phyloP scores from a whole-genome alignment of 73 alveolate species.

The Paramecium primaurelia region DNA sequence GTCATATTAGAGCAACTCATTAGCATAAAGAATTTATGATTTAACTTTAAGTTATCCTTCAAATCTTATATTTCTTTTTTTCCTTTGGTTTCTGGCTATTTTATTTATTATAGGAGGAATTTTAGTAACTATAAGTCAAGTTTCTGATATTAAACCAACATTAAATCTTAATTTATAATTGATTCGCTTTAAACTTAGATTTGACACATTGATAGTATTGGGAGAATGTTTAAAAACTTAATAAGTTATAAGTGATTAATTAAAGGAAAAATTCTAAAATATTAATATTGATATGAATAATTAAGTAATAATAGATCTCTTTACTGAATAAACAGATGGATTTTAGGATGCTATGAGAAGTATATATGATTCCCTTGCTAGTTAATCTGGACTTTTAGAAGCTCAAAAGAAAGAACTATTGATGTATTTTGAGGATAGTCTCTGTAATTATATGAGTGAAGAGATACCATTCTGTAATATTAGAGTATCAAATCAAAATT shows the following conservation, averaged over 20 bases:
- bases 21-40: conserved; percentile 44
- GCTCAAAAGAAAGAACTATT: not conserved
- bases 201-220: not conserved
- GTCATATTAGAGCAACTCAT: not conserved
- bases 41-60: not conserved
- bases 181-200: conserved; percentile 16
- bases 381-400: not conserved
- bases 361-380: conserved; percentile 17
- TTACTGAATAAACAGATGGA: not conserved
- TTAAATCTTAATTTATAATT: conserved; percentile 5
- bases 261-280: not conserved
- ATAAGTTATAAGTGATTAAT: not conserved
- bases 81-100: not conserved
- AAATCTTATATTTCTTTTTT: not conserved
- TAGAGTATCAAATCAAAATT: not conserved
- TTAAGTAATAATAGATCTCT: not conserved
- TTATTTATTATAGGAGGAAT: conserved; percentile 22
- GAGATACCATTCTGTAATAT: conserved; percentile 27
- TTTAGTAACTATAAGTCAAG: not conserved
- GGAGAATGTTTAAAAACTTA: conserved; percentile 31
- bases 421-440: conserved; percentile 14
- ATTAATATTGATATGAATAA: not conserved
- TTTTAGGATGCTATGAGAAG: not conserved
- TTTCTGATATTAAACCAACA: conserved; percentile 30
- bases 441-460: not conserved